Evolutionary conservation across 257 asterid genomes (phyloP), one percentile per base, ranked within the genome.

Genomic region (Solanum bulbocastanum): DNA sequence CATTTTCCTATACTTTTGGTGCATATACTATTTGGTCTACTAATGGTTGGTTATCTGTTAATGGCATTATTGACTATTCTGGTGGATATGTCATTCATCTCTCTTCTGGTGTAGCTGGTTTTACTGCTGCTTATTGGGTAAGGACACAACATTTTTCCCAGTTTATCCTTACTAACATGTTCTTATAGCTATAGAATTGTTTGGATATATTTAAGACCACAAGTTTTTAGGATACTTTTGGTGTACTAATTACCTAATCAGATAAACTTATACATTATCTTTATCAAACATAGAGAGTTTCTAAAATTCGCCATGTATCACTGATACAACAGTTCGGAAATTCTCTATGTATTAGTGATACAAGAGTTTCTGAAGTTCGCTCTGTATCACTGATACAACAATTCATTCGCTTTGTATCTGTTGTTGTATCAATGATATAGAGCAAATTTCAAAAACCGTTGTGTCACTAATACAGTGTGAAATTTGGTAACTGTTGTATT

Each of bases 31-130:
- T 94, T 76, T 94, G 98, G 98, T 94, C 96, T 0, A 2, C 65
- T 0, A 3, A 85, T 12, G 98, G 96, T 18, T 93, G 96, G 96
- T 87, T 94, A 16, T 22, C 96, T 0, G 10, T 37, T 2, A 74
- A 83, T 10, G 96, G 95, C 1, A n/a, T 94, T 16, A 93, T 94
- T 25, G 94, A 94, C 49, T 94, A 93, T 87, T 94, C 96, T 0
- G 96, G 98, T 46, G 98, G 96, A 25, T 94, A 93, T 87, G 96
- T 93, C 33, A 93, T 94, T 52, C 98, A 94, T 90, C 81, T 93
- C 32, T 93, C 98, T n/a, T 93, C 96, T 49, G 98, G 96, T 8
- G 94, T 93, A 52, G 96, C 98, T 78, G 98, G 98, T 52, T 94
- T 94, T 91, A 94, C 96, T 8, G 95, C 98, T 87, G 96, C 98